Percentiles rank a stretch among this genome's conserved stretches.
Conservation (phyloP, 345 rosid genomes). For the Limnanthes douglasii region DNA sequence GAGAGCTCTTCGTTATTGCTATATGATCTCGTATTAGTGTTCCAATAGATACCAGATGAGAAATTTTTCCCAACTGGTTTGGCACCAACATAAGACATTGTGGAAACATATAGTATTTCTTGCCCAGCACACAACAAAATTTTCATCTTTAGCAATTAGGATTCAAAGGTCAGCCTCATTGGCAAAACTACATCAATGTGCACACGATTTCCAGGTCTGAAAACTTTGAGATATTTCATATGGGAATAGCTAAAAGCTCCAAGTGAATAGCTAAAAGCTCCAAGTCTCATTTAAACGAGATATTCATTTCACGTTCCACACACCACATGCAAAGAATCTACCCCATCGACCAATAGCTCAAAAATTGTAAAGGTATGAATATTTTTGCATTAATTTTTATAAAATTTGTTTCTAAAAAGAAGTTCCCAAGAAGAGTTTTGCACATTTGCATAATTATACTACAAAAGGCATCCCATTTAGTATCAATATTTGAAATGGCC, state of each 20-base stretch:
- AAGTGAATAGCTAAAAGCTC: too few species aligned
- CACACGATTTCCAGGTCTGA: conserved; percentile 74
- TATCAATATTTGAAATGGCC: conserved; percentile 32
- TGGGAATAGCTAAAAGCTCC: conserved; percentile 55
- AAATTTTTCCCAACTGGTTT: conserved; percentile 44
- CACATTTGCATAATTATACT: conserved; percentile 46
- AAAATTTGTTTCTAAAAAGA: conserved; percentile 69
- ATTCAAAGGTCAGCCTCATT: conserved; percentile 51
- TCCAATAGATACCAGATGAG: conserved; percentile 69
- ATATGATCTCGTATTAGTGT: conserved; percentile 60
- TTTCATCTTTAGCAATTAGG: conserved; percentile 50
- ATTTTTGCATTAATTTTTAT: conserved; percentile 40
- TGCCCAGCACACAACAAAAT: conserved; percentile 60
- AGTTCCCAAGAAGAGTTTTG: conserved; percentile 69
- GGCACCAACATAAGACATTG: conserved; percentile 66
- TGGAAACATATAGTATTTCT: conserved; percentile 76
- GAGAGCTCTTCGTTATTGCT: conserved; percentile 61
- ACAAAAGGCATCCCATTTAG: conserved; percentile 69
- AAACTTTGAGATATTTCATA: conserved; percentile 53
- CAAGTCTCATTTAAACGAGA: conserved; percentile 74
- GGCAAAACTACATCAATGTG: conserved; percentile 39
- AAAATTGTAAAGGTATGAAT: conserved; percentile 21
- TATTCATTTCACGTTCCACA: conserved; percentile 88
- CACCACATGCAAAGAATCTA: conserved; percentile 75
- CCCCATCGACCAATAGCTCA: conserved; percentile 38